These are phyloP conservation scores for Fusarium transvaalense DNA, from an alignment of 2,329 filamentous ascomycete genomes.

Conservation along the genomic window DNA sequence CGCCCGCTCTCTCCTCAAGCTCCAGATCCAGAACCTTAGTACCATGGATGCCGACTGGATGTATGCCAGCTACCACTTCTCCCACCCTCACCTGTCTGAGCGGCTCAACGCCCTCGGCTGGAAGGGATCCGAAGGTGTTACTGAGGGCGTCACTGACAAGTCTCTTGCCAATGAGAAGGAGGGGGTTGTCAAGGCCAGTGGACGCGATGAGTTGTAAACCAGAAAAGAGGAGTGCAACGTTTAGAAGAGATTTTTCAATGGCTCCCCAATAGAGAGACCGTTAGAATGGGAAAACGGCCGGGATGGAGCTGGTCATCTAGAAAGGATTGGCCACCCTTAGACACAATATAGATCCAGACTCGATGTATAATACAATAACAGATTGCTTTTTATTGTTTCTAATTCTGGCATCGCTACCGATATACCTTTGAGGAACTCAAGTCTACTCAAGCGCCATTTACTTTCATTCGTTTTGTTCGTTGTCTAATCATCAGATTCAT, in stretches of 20 bases:
- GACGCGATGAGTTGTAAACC: constrained; percentile 77
- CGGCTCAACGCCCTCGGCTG: constrained; percentile 91
- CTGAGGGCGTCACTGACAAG: constrained; percentile 54
- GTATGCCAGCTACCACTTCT: constrained; percentile 99
- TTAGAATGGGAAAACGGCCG: constrained; percentile 22
- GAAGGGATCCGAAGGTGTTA: constrained; percentile 71
- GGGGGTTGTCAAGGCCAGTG: constrained; percentile 74
- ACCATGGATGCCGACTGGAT: constrained; percentile 99
- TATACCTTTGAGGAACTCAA: constrained; percentile 27
- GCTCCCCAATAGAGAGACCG: not conserved
- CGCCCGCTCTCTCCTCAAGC: constrained; percentile 90
- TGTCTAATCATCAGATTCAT: constrained; percentile 46
- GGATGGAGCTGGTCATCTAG: constrained; percentile 20
- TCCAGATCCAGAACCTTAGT: constrained; percentile 97
- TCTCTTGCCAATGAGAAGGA: constrained; percentile 53
- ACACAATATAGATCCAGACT: constrained; percentile 31
- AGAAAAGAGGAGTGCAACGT: not conserved
- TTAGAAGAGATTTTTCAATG: constrained; percentile 11
- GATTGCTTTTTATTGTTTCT: constrained; percentile 25
- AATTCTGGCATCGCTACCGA: constrained; percentile 42
- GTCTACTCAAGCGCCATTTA: constrained; percentile 28
- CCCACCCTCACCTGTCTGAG: constrained; percentile 95
- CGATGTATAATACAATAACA: constrained; percentile 41
- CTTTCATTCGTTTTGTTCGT: not conserved
- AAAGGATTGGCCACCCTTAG: constrained; percentile 20